These are phyloP conservation scores for Colletotrichum trifolii DNA, from an alignment of 2,329 filamentous ascomycete species.

Conservation along the genomic window DNA sequence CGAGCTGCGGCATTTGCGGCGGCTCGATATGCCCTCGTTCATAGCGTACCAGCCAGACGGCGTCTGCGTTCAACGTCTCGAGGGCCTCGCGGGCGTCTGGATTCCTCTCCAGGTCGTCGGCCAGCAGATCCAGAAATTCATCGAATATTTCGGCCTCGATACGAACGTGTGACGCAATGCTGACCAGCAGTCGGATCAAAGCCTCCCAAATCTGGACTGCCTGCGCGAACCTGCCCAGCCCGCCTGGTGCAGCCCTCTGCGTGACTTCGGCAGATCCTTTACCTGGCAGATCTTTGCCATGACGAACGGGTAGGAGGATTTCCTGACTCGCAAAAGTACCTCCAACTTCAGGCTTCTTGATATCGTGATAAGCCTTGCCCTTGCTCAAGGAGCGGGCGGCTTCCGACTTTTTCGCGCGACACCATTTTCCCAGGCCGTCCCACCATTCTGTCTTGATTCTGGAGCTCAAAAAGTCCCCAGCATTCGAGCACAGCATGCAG, in stretches of 20 bases:
- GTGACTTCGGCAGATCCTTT: conserved; percentile 31
- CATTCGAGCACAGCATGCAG: conserved; percentile 73
- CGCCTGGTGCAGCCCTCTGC: conserved; percentile 40
- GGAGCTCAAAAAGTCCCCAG: conserved; percentile 83
- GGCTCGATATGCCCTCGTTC: conserved; percentile 54
- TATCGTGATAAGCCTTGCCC: conserved; percentile 6
- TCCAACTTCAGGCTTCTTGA: not conserved
- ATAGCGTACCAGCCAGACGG: conserved; percentile 77
- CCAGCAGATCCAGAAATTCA: conserved; percentile 73
- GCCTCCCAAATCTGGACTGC: conserved; percentile 73
- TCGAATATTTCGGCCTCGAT: conserved; percentile 79
- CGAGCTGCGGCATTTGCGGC: conserved; percentile 52
- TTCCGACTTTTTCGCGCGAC: conserved; percentile 54
- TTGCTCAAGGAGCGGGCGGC: conserved; percentile 38
- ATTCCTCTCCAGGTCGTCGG: conserved; percentile 59
- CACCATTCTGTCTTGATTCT: conserved; percentile 81
- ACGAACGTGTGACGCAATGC: conserved; percentile 70
- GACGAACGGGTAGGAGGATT: conserved; percentile 44
- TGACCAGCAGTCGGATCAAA: conserved; percentile 66
- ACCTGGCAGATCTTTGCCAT: conserved; percentile 39
- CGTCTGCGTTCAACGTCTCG: conserved; percentile 75
- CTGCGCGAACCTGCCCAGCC: conserved; percentile 70
- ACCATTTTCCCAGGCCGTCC: conserved; percentile 63
- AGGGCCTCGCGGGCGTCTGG: conserved; percentile 66
- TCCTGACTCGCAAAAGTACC: conserved; percentile 12